Conservation (phyloP, 495 filamentous ascomycete genomes). For the Talaromyces liani region DNA sequence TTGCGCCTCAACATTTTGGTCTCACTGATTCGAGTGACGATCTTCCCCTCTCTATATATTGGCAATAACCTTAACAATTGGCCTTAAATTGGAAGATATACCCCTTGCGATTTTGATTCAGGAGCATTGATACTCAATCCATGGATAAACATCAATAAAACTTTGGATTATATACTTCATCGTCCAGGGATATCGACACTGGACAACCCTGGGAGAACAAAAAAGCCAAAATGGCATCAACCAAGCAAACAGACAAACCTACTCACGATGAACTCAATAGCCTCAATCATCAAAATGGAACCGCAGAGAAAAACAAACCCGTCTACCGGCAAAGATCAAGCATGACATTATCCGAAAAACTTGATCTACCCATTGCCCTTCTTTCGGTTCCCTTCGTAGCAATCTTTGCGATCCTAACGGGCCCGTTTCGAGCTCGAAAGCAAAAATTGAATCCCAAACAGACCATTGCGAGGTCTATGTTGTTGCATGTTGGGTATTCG, state of each 20-base stretch:
- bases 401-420: not conserved
- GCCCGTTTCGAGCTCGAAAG: slow-evolving; percentile 4
- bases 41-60: not conserved
- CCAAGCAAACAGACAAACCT: not conserved
- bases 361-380: slow-evolving; percentile 4
- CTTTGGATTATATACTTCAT: not conserved
- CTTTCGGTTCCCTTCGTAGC: not conserved
- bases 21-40: not conserved
- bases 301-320: not conserved
- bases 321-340: not conserved
- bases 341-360: slow-evolving; percentile 2
- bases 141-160: not conserved
- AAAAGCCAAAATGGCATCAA: not conserved
- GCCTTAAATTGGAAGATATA: not conserved
- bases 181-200: too few species aligned
- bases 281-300: not conserved
- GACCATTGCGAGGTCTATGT: not conserved
- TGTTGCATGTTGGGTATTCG: slow-evolving; percentile 23
- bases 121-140: not conserved
- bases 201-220: not conserved
- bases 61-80: not conserved
- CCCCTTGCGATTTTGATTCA: not conserved
- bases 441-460: slow-evolving; percentile 4
- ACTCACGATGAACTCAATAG: not conserved
- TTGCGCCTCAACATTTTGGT: not conserved